phyloP scores from a whole-genome alignment of 805 yeast species.

The Lipomyces spencermartinsiae region DNA sequence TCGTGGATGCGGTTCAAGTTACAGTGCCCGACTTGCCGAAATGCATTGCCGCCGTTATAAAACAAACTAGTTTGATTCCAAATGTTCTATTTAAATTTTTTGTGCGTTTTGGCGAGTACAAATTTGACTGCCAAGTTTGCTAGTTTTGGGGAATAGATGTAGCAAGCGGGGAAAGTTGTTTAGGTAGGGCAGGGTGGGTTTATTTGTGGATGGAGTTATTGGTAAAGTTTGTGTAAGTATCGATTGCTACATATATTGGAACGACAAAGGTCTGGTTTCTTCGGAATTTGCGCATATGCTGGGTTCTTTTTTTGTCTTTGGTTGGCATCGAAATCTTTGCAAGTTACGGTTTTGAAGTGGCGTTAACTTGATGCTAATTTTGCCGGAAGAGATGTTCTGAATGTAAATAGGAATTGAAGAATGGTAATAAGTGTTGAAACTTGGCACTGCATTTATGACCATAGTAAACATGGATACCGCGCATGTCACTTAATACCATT shows the following conservation, averaged over 20 bases:
- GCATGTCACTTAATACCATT: no score
- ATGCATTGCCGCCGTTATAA: slow-evolving; percentile 79
- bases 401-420: background rate
- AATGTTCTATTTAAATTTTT: background rate
- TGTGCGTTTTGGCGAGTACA: background rate
- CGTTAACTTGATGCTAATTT: background rate
- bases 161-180: background rate
- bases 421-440: background rate
- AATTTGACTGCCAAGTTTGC: background rate
- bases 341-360: background rate
- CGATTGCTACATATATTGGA: background rate
- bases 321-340: background rate
- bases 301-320: background rate
- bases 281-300: background rate
- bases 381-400: background rate
- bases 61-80: background rate
- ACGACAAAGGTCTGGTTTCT: background rate
- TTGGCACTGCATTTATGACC: no score
- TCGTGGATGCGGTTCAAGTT: slow-evolving; percentile 92
- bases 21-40: slow-evolving; percentile 93
- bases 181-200: background rate
- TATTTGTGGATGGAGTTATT: background rate
- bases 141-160: background rate
- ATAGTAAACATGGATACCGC: no score
- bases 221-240: background rate